These are phyloP conservation scores for Microglena sp. DNA, from an alignment of 139 green algal species.

Conservation along the genomic window DNA sequence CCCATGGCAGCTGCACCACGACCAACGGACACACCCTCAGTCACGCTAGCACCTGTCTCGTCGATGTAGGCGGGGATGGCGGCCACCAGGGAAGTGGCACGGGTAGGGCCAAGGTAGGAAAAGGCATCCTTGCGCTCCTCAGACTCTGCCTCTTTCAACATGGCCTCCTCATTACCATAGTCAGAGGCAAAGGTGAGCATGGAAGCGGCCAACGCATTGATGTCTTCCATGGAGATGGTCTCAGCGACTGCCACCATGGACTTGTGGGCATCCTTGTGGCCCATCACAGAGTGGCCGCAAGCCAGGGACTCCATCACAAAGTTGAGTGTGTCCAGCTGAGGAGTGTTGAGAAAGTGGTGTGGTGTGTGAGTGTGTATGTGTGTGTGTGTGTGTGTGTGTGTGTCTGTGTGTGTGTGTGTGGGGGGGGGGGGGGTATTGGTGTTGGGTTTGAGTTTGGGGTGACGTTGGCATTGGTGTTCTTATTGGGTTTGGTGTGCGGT, in stretches of 20 bases:
- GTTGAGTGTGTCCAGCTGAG: constrained; percentile 92
- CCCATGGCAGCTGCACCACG: constrained; percentile 41
- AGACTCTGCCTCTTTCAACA: constrained; percentile 40
- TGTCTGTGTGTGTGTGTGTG: too few relatives aligned
- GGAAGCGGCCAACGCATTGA: constrained; percentile 58
- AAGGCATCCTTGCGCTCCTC: constrained; percentile 3
- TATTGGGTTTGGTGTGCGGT: too few relatives aligned
- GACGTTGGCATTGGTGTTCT: too few relatives aligned
- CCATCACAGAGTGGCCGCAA: constrained; percentile 78
- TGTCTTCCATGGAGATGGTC: constrained; percentile 65
- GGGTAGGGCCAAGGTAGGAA: constrained; percentile 23
- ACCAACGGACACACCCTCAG: constrained; percentile 11
- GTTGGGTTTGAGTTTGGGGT: too few relatives aligned
- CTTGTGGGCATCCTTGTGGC: constrained; percentile 46
- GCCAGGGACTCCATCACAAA: constrained; percentile 97
- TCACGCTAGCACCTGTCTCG: constrained; percentile 1
- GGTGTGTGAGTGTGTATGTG: neutral
- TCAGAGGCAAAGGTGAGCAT: constrained; percentile 86
- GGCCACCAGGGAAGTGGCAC: constrained; percentile 78
- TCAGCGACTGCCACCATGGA: constrained; percentile 58
- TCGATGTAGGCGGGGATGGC: constrained; percentile 78
- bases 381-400: too few relatives aligned
- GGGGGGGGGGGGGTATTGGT: too few relatives aligned
- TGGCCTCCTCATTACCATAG: constrained; percentile 56
- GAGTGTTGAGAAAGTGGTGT: constrained; percentile 11